phyloP scores from a whole-genome alignment of 108 stramenopile genomes.

The Fistulifera pelliculosa region DNA sequence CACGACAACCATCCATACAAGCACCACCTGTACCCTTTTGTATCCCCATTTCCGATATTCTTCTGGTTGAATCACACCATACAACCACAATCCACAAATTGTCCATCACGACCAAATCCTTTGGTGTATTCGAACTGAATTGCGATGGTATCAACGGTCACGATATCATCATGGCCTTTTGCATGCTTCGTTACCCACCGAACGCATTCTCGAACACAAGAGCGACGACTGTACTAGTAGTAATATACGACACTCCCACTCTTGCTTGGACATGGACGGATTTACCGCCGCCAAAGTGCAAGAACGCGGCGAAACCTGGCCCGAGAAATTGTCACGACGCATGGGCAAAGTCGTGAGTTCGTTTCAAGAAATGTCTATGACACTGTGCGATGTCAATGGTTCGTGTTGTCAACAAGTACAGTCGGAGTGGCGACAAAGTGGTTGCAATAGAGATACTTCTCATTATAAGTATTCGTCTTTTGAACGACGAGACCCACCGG shows the following conservation, averaged over 20 bases:
- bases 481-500: too few relatives aligned
- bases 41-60: slow-evolving; percentile 2
- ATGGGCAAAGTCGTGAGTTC: slow-evolving; percentile 1
- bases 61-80: neutral
- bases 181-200: neutral
- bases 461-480: too few relatives aligned
- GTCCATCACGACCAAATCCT: neutral
- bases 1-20: neutral
- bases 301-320: neutral
- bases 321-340: neutral
- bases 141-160: neutral
- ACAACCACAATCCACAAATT: neutral
- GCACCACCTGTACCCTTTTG: neutral
- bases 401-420: too few relatives aligned
- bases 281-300: neutral
- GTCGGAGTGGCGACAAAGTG: too few relatives aligned
- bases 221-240: too few relatives aligned
- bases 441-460: too few relatives aligned
- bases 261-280: neutral
- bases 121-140: neutral
- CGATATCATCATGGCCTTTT: slow-evolving; percentile 1
- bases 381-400: neutral
- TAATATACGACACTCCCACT: neutral
- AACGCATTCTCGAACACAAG: neutral
- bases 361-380: neutral